A percentile compares a stretch with the other conserved stretches of the same genome.
These are phyloP conservation scores for Exophiala phaeomuriformis DNA, from an alignment of 2,329 filamentous ascomycete species.

Conservation along the genomic window DNA sequence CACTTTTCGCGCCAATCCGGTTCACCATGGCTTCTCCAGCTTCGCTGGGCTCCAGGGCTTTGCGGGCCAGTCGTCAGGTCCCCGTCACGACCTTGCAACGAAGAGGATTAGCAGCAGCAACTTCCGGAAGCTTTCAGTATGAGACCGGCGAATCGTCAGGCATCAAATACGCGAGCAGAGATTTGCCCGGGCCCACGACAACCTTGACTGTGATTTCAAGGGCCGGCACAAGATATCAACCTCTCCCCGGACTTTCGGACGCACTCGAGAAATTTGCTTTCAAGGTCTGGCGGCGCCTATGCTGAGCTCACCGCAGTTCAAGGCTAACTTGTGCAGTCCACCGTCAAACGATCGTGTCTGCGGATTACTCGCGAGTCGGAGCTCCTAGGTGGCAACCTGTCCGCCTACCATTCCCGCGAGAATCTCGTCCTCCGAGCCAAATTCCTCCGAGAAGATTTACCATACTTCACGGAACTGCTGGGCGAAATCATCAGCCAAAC, in stretches of 20 bases:
- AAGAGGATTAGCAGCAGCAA: constrained; percentile 59
- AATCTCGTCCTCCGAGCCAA: constrained; percentile 85
- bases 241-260: constrained; percentile 78
- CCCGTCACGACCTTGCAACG: constrained; percentile 50
- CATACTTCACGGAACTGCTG: constrained; percentile 94
- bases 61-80: constrained; percentile 54
- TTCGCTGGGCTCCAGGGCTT: constrained; percentile 56
- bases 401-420: constrained; percentile 83
- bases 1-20: constrained; percentile 33
- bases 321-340: constrained; percentile 55
- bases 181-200: constrained; percentile 79
- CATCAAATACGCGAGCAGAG: constrained; percentile 86
- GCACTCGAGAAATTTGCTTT: constrained; percentile 94
- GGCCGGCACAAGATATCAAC: constrained; percentile 88
- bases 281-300: constrained; percentile 57
- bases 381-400: constrained; percentile 85
- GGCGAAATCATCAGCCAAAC: constrained; percentile 84
- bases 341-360: constrained; percentile 76
- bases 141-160: constrained; percentile 78
- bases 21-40: constrained; percentile 61
- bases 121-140: constrained; percentile 74
- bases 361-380: constrained; percentile 93
- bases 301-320: not conserved
- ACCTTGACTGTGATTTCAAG: constrained; percentile 88
- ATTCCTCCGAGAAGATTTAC: constrained; percentile 91